Evolutionary conservation across 805 yeast species (phyloP), one percentile per base, ranked within the genome.

Genomic region (Suhomyces tanzawaensis): DNA sequence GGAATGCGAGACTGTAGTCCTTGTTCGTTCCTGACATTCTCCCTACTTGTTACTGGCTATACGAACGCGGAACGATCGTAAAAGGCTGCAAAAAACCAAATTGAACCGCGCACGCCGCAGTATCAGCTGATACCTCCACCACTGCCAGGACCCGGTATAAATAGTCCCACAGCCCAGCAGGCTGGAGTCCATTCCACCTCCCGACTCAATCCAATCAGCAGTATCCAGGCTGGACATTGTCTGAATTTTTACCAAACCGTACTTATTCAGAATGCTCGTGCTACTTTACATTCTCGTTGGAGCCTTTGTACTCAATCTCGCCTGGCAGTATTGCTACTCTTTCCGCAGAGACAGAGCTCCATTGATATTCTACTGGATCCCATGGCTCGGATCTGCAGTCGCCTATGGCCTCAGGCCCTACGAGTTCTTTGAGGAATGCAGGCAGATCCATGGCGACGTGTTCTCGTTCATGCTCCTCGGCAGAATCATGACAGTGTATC

Each of bases 401-500:
- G 66, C 76, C 4, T 91, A 88, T 55, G 98, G 98, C 52, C 84
- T 82, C 82, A 83, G 83, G 49, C 99, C 99, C n/a, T 91, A 89
- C 59, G 85, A 79, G 44, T 91, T 91, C 60, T 93, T 93, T 56
- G 83, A 76, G 46, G 69, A 72, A 30, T 83, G 91, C 62, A 84
- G 88, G 48, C 58, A 72, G 50, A 82, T 87, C 58, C 78, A 90
- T 55, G 99, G 99, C 46, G 96, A 93, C 62, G 85, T 87, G 32
- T 91, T 89, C 57, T 81, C 97, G 18, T 91, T 93, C 57, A 76
- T 90, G 47, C 64, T 93, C 59, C 72, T 93, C 49, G 99, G 99
- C 40, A 84, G 79, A 56, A 82, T 81, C 28, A 87, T 91, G 95
- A 90, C 97, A 5, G 98, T 93, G 41, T 89, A 87, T 57, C 70